A percentile compares a stretch with the other conserved stretches of the same genome.
Evolutionary conservation across 495 filamentous ascomycete species (phyloP).

Genomic region (Aspergillus haitiensis): DNA sequence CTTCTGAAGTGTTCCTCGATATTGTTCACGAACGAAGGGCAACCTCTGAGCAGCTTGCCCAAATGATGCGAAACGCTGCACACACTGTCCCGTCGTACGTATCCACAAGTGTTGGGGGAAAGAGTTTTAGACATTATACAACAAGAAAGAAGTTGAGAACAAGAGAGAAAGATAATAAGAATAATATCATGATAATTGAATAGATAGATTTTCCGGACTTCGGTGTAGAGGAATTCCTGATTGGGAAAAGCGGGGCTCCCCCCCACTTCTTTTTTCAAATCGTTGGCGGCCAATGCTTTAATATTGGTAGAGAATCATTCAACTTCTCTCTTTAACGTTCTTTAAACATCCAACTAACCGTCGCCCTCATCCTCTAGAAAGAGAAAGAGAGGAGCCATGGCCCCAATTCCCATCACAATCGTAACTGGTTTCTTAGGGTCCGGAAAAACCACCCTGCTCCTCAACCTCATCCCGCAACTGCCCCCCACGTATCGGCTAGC

Average conservation of each 20-base stretch:
- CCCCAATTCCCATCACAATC: conserved; percentile 86
- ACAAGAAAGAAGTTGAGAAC: no score
- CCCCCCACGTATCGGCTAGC: conserved; percentile 76
- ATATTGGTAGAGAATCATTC: no score
- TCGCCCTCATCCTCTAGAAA: no score
- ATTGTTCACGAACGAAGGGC: conserved; percentile 38
- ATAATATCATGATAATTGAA: no score
- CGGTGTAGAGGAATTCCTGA: conserved; percentile 18
- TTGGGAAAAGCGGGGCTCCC: conserved; percentile 18
- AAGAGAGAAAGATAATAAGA: no score
- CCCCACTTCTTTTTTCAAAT: conserved; percentile 4
- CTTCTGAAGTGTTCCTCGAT: conserved; percentile 32
- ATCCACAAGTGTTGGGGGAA: no score
- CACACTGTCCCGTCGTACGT: background rate
- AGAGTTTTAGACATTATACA: no score
- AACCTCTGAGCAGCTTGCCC: conserved; percentile 33
- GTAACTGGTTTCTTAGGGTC: conserved; percentile 93
- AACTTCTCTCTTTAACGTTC: background rate
- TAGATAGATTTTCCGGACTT: background rate
- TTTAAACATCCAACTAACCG: background rate
- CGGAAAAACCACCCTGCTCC: conserved; percentile 89
- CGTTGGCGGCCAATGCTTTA: no score
- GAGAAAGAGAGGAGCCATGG: conserved; percentile 33
- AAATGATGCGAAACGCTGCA: conserved; percentile 20
- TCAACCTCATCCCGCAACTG: conserved; percentile 86